phyloP scores from a whole-genome alignment of 768 basidiomycete genomes.

The Lenzites betulinus region DNA sequence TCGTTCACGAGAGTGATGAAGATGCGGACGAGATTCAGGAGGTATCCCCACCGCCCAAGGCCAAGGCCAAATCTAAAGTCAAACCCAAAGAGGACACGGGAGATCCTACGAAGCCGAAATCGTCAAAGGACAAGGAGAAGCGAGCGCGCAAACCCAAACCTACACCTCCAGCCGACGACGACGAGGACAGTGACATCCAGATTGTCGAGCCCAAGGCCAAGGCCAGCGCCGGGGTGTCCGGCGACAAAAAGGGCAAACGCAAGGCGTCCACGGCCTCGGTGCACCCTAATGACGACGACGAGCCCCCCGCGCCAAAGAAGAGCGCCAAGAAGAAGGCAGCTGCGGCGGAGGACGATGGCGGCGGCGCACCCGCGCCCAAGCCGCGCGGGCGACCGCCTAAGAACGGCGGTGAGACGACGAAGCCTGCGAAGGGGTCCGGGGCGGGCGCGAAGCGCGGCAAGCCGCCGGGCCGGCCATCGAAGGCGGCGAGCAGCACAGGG shows the following conservation, averaged over 20 bases:
- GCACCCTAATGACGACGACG: slow-evolving; percentile 21
- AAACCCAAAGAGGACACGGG: not conserved
- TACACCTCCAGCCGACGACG: not conserved
- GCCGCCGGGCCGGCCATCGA: slow-evolving; percentile 1
- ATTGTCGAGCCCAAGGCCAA: slow-evolving; percentile 12
- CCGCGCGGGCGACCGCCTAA: slow-evolving; percentile 14
- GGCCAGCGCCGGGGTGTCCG: too few relatives aligned
- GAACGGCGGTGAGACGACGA: not conserved
- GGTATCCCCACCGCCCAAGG: slow-evolving; percentile 22
- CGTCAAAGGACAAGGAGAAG: slow-evolving; percentile 4
- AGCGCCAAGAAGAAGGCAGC: slow-evolving; percentile 6
- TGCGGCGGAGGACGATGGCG: not conserved
- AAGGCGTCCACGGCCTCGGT: slow-evolving; percentile 28
- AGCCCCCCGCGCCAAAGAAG: slow-evolving; percentile 10
- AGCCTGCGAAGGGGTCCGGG: not conserved
- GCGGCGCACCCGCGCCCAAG: not conserved
- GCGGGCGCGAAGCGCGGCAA: slow-evolving; percentile 9
- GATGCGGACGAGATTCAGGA: slow-evolving; percentile 35
- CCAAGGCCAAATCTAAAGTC: slow-evolving; percentile 18
- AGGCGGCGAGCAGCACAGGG: not conserved
- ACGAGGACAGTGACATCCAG: slow-evolving; percentile 14
- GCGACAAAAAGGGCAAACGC: slow-evolving; percentile 41
- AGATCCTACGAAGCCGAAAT: not conserved
- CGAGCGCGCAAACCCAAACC: slow-evolving; percentile 3
- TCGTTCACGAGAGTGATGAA: not conserved